Percentiles rank a stretch among this genome's conserved stretches.
These are phyloP conservation scores for Pleurotus tuber-regium DNA, from an alignment of 768 basidiomycete genomes.

Conservation along the genomic window DNA sequence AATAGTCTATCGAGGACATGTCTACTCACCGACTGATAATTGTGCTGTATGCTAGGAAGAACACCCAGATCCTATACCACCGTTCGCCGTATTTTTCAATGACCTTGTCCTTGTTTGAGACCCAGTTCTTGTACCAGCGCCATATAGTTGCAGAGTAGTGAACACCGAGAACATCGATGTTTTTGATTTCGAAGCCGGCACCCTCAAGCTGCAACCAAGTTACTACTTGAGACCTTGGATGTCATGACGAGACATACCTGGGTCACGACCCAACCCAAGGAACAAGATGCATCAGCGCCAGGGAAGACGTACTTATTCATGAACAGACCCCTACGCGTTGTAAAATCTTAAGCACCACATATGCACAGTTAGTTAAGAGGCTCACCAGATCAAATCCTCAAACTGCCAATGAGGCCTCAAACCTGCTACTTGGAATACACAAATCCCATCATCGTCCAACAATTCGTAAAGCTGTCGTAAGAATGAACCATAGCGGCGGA, in stretches of 20 bases:
- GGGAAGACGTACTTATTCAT: constrained; percentile 99
- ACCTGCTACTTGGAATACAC: constrained; percentile 98
- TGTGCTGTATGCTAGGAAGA: constrained; percentile 92
- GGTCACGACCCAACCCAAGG: constrained; percentile 91
- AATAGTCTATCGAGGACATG: not conserved
- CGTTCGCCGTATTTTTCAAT: constrained; percentile 86
- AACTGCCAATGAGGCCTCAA: constrained; percentile 96
- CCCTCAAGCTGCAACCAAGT: constrained; percentile 58
- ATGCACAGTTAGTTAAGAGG: constrained; percentile 1
- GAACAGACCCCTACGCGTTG: constrained; percentile 72
- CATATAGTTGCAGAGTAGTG: constrained; percentile 92
- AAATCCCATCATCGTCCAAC: constrained; percentile 89
- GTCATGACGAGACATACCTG: constrained; percentile 29
- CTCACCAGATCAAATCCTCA: constrained; percentile 92
- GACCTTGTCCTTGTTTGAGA: constrained; percentile 88
- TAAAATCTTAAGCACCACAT: not conserved
- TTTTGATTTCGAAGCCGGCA: constrained; percentile 96
- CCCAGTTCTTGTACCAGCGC: constrained; percentile 98
- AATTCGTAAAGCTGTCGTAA: constrained; percentile 90
- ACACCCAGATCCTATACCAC: constrained; percentile 95
- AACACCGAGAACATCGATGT: constrained; percentile 93
- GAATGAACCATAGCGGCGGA: constrained; percentile 88
- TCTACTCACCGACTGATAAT: constrained; percentile 69
- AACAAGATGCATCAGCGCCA: constrained; percentile 94
- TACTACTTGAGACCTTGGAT: constrained; percentile 13